A percentile compares a stretch with the other conserved stretches of the same genome.
Conservation (phyloP, 768 basidiomycete genomes). For the Russula foetens region DNA sequence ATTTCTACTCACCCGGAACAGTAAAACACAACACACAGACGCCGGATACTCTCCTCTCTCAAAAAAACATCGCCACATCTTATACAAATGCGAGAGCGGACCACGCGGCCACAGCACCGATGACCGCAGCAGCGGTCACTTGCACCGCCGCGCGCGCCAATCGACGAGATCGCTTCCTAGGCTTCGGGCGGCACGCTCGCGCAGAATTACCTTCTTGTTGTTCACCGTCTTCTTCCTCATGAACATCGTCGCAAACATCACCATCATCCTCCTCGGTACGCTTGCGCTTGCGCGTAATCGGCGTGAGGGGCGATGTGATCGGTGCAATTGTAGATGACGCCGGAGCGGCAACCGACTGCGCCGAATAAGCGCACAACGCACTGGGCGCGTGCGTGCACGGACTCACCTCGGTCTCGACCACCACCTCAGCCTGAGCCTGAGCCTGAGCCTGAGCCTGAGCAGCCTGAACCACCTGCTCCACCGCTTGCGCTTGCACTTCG, state of each 20-base stretch:
- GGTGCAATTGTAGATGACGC: background rate
- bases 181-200: constrained; percentile 11
- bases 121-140: constrained; percentile 52
- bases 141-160: constrained; percentile 40
- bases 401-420: constrained; percentile 4
- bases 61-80: background rate
- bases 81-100: constrained; percentile 46
- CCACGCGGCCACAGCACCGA: constrained; percentile 70
- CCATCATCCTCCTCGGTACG: constrained; percentile 32
- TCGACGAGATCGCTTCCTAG: constrained; percentile 32
- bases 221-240: background rate
- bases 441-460: too few relatives aligned
- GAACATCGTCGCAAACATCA: background rate
- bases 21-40: background rate
- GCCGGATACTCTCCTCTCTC: background rate
- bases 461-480: background rate
- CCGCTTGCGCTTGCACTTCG: constrained; percentile 25
- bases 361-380: constrained; percentile 20
- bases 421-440: too few relatives aligned
- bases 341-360: constrained; percentile 23
- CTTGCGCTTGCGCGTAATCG: constrained; percentile 17
- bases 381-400: constrained; percentile 14
- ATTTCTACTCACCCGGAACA: background rate
- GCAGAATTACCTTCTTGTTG: background rate
- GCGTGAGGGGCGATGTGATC: background rate